A percentile compares a stretch with the other conserved stretches of the same genome.
Evolutionary conservation across 495 filamentous ascomycete genomes (phyloP).

Genomic region (Friedmanniomyces simplex): DNA sequence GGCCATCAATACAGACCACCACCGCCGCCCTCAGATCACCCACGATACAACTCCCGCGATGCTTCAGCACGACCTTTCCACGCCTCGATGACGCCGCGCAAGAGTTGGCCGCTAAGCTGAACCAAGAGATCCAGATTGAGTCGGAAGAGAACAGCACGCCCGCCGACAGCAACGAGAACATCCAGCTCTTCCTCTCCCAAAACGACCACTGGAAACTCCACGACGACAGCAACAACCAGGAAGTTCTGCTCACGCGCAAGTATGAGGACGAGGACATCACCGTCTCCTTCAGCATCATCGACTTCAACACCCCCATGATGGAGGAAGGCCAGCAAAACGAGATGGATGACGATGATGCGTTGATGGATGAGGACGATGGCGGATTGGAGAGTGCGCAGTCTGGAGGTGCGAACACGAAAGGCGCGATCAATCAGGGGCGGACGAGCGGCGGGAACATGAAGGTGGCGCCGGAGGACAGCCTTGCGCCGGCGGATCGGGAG

Average conservation of each 20-base stretch:
- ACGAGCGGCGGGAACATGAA: slow-evolving; percentile 40
- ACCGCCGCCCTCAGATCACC: background rate
- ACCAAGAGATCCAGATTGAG: slow-evolving; percentile 64
- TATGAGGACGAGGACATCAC: slow-evolving; percentile 86
- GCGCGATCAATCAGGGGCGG: slow-evolving; percentile 41
- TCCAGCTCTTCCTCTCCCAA: slow-evolving; percentile 66
- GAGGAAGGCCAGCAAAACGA: slow-evolving; percentile 42
- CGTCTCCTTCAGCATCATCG: slow-evolving; percentile 85
- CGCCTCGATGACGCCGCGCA: slow-evolving; percentile 43
- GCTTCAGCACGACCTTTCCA: slow-evolving; percentile 12
- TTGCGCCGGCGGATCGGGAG: slow-evolving; percentile 47
- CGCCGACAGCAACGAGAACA: slow-evolving; percentile 46
- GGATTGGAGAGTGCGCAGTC: slow-evolving; percentile 31
- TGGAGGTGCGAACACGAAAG: slow-evolving; percentile 44
- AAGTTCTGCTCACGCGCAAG: slow-evolving; percentile 71
- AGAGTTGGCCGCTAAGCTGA: slow-evolving; percentile 66
- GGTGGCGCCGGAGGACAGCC: slow-evolving; percentile 47
- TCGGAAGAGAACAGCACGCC: slow-evolving; percentile 37
- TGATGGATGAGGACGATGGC: slow-evolving; percentile 27
- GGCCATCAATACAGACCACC: background rate
- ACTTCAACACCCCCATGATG: slow-evolving; percentile 62
- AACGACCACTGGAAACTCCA: slow-evolving; percentile 58
- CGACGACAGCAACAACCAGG: slow-evolving; percentile 73
- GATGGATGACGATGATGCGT: slow-evolving; percentile 28
- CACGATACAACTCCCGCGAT: background rate